Evolutionary conservation across 345 rosid genomes (phyloP), one percentile per base, ranked within the genome.

Genomic region (Melaleuca quinquenervia): DNA sequence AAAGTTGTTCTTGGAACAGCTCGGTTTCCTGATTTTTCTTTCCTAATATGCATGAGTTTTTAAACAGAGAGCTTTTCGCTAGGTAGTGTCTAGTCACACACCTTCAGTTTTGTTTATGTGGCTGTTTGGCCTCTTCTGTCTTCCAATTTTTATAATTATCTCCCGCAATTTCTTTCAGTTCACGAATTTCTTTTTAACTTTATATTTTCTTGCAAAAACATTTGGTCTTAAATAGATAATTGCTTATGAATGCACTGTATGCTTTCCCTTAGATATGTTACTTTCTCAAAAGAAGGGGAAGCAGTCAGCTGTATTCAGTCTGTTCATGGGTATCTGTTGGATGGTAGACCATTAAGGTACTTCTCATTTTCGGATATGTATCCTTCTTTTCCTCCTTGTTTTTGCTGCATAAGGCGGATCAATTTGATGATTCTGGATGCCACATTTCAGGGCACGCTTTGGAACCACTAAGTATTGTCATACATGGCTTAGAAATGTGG

Each of bases 391-490:
- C 52, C 62, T 8, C 52, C 62, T 41, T 70, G 16, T 12, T 32
- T 64, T 86, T 85, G 82, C 64, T 87, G 48, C 78, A 48, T 60
- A 41, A 45, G 76, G 44, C 52, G 48, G 52, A 60, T 76, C 80
- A 49, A 52, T 56, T 80, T 87, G 52, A 76, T 82, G 85, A 36
- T 82, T 11, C 82, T 87, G 55, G 52, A 54, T 83, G 50, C 22
- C 54, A 3, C 58, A 24, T 62, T 84, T 29, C 93, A 96, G 98
- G 94, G 99, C 98, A 44, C 96, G 98, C 90, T 96, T 96, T 91
- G 99, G 99, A 85, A 96, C 98, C 64, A 97, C 97, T 70, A 96
- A 97, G 86, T 97, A 96, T 88, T 97, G 99, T 87, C 99, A 96
- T 91, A 98, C 99, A 82, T 97, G 99, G 99, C 89, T 97, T 85